Evolutionary conservation across 1,284 basidiomycete genomes (phyloP).

Genomic region (Rhodotorula sp.): DNA sequence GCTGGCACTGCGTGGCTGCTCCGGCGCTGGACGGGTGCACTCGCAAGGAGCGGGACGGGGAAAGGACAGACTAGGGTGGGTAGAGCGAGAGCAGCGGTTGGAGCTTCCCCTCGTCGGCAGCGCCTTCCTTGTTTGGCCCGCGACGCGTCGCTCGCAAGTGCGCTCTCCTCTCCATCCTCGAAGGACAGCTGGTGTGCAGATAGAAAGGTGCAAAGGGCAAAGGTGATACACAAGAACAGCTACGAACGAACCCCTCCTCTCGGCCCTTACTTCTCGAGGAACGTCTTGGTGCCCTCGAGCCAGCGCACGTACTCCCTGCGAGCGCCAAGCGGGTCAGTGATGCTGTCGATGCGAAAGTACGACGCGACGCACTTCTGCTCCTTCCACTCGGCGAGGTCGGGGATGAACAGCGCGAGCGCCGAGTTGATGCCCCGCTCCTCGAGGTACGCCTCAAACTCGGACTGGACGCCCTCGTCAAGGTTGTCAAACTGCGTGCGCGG

Average conservation of each 20-base stretch:
- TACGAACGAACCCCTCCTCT: background rate
- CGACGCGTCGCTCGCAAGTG: background rate
- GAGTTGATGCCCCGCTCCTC: conserved; percentile 86
- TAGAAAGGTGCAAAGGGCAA: background rate
- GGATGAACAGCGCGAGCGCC: conserved; percentile 60
- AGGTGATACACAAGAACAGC: no score
- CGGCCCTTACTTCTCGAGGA: conserved; percentile 62
- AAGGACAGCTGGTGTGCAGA: no score
- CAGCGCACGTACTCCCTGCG: conserved; percentile 82
- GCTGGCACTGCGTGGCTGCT: background rate
- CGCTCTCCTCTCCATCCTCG: background rate
- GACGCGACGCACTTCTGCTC: conserved; percentile 70
- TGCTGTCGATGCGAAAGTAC: background rate
- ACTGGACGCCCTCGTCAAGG: conserved; percentile 81
- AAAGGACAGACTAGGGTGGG: conserved; percentile 18
- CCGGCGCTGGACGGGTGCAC: background rate
- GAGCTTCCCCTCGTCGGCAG: conserved; percentile 4
- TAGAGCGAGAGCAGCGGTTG: background rate
- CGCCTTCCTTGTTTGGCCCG: background rate
- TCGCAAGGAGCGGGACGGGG: background rate
- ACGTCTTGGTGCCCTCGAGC: conserved; percentile 79
- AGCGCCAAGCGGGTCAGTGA: background rate
- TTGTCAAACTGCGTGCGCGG: conserved; percentile 71
- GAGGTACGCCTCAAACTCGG: conserved; percentile 79
- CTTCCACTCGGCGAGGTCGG: conserved; percentile 68